Evolutionary conservation across 2,329 filamentous ascomycete species (phyloP).

Genomic region (Aspergillus sp.): DNA sequence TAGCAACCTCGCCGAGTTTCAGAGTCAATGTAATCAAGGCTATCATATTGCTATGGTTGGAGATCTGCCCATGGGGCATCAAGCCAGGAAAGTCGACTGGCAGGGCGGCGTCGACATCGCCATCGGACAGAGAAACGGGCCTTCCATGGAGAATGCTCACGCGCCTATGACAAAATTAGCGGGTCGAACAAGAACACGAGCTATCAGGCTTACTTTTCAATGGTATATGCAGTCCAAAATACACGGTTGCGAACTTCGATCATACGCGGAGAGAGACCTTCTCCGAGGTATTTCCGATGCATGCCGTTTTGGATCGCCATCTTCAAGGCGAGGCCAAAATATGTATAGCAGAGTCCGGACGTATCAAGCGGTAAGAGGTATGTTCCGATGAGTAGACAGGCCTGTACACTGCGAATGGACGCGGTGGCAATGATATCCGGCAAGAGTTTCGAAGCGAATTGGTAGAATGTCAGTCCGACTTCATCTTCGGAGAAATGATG

Average conservation of each 20-base stretch:
- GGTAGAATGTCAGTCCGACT: constrained; percentile 56
- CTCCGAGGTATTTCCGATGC: constrained; percentile 52
- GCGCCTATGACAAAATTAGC: constrained; percentile 34
- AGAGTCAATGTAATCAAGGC: constrained; percentile 46
- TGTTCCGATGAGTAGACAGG: constrained; percentile 55
- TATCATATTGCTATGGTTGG: constrained; percentile 48
- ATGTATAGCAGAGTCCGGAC: constrained; percentile 56
- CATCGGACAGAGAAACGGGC: constrained; percentile 52
- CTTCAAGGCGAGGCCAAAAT: constrained; percentile 55
- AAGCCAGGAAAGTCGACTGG: constrained; percentile 48
- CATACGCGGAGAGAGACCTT: constrained; percentile 47
- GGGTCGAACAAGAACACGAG: background rate
- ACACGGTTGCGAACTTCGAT: constrained; percentile 55
- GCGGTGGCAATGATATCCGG: constrained; percentile 57
- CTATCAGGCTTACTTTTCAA: constrained; percentile 47
- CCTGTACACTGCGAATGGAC: constrained; percentile 58
- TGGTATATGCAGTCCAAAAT: constrained; percentile 58
- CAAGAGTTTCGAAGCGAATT: constrained; percentile 53
- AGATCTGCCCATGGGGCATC: constrained; percentile 39
- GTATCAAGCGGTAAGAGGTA: constrained; percentile 57
- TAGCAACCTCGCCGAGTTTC: constrained; percentile 38
- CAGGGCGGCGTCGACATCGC: constrained; percentile 54
- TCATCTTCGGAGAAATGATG: constrained; percentile 50
- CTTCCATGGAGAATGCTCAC: constrained; percentile 57
- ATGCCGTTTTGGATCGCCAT: constrained; percentile 61